Evolutionary conservation across 2,329 filamentous ascomycete species (phyloP), one percentile per base, ranked within the genome.

Genomic region (Ophiostoma piceae): DNA sequence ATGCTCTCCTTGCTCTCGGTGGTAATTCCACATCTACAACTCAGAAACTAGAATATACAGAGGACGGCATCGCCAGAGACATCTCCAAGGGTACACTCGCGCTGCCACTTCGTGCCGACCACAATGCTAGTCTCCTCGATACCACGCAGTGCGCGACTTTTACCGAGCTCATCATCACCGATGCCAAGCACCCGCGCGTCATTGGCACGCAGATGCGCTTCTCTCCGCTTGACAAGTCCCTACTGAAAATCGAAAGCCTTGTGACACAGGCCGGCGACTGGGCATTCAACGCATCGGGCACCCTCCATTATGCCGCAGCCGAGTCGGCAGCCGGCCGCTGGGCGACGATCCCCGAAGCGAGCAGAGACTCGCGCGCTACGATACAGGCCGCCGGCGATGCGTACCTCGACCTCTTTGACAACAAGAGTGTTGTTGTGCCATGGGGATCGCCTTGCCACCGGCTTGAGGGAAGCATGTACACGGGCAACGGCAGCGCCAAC

Each of bases 241-340:
- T 41, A 3, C 3, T 41, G 39, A 41, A 41, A 14, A 41, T 41
- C 39, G 39, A 41, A 41, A 41, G 39, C 11, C 39, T 41, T 41
- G 39, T 41, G 39, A 41, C 39, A 41, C 39, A 41, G 3, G 76
- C 75, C 0, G 75, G 76, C 11, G 77, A 77, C 37, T 79, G 78
- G 78, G 74, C 79, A 9, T 80, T 80, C 75, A 76, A 79, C 73
- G 76, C 77, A 2, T 71, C 76, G n/a, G 74, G 75, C 39, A 79
- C 78, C 35, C 74, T 80, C 0, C 74, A 77, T 68, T 78, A 75
- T 71, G 76, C 75, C 3, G 70, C 73, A 11, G 72, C 74, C 70
- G 78, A 79, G 73, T 19, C 57, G 57, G n/a, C 9, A 7, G 75
- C 73, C 37, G 79, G 64, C 26, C 39, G 62, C 26, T 73, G 72